A percentile compares a stretch with the other conserved stretches of the same genome.
These are phyloP conservation scores for Sequoia sempervirens DNA, from an alignment of 75 land plant genomes.

Conservation along the genomic window DNA sequence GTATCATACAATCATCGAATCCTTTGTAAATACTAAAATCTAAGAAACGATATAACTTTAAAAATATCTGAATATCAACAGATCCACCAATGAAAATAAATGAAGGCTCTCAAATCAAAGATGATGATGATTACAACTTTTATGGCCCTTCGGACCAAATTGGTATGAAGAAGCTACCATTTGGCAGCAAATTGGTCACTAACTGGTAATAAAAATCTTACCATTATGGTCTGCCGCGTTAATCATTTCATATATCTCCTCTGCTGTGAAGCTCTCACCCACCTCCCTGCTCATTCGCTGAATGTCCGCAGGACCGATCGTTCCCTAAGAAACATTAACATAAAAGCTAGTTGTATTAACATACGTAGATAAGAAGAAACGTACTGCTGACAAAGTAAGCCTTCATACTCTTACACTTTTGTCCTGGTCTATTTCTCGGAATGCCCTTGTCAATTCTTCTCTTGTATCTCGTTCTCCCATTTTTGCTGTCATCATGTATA, in stretches of 20 bases:
- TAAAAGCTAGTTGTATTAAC: background rate
- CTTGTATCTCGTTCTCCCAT: conserved; percentile 94
- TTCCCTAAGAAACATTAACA: conserved; percentile 54
- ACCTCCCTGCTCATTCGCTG: conserved; percentile 74
- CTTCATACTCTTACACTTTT: conserved; percentile 48
- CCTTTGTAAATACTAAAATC: background rate
- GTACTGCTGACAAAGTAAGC: background rate
- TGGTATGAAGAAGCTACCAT: no score
- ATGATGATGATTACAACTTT: background rate
- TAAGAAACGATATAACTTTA: background rate
- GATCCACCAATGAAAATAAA: background rate
- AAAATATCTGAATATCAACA: background rate
- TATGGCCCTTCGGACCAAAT: background rate
- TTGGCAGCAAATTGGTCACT: background rate
- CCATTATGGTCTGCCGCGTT: conserved; percentile 87
- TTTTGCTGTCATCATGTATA: conserved; percentile 93
- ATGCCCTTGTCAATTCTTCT: conserved; percentile 86
- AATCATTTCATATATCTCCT: conserved; percentile 88
- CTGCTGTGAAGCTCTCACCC: conserved; percentile 66
- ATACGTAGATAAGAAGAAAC: background rate
- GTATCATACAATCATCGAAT: background rate
- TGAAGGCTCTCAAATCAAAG: background rate
- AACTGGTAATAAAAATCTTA: conserved; percentile 24
- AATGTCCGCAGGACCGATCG: conserved; percentile 79
- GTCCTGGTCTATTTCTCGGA: conserved; percentile 77